Evolutionary conservation across 306 rosid genomes (phyloP), one percentile per base, ranked within the genome.

Genomic region (Rosa chinensis): DNA sequence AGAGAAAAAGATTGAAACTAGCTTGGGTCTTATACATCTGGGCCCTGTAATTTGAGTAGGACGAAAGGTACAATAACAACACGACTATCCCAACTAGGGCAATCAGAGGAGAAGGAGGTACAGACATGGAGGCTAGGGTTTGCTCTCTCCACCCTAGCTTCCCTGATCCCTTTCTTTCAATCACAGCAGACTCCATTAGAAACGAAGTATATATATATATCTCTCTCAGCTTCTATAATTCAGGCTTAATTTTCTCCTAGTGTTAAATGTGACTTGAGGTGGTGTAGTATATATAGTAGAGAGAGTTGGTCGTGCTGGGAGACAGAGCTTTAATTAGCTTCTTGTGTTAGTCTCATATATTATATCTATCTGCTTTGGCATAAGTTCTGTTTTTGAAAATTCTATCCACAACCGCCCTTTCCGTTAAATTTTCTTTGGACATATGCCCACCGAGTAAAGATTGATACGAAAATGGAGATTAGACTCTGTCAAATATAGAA

Each of bases 31-130:
- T 67, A 5, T 88, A 87, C 79, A 93, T 77, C 45, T 87, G 88
- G 1, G 87, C 56, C 84, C 74, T 93, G 78, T 86, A 88, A 71
- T 55, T 83, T 25, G 86, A 77, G 73, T 84, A 88, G 52, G 90
- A 89, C 8, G 96, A 89, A 40, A 93, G 76, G 69, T 73, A 80
- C 7, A 90, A 67, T 79, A 93, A 62, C 67, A 88, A 74, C 50
- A 79, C 78, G 17, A 88, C 86, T 14, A 90, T 89, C 68, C 75
- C 85, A 10, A 89, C 85, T 20, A 92, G 20, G 28, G 84, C 82
- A 1, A 89, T 16, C 11, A 92, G 84, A 39, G 90, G 93, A 62
- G 71, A 17, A 53, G 94, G 94, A n/a, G 93, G 93, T 10, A 85
- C 78, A 1, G 91, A 73, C 43, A 88, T 14, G 13, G 94, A 86